Percentiles rank a stretch among this genome's conserved stretches.
Conservation (phyloP, 441 rosid genomes). For the Biscutella laevigata region DNA sequence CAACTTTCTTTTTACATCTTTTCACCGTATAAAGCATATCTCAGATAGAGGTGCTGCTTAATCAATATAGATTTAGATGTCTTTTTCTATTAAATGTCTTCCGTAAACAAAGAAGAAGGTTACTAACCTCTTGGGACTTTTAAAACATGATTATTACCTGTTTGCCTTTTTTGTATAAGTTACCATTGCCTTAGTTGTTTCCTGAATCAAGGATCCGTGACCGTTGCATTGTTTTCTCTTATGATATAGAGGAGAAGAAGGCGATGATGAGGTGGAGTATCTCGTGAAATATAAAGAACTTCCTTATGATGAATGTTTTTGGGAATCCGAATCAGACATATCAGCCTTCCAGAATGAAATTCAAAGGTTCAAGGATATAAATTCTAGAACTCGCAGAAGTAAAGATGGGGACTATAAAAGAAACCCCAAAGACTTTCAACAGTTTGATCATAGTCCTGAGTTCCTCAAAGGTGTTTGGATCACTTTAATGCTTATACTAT, state of each 20-base stretch:
- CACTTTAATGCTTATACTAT: not conserved
- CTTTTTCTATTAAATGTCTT: no score
- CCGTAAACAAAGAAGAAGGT: no score
- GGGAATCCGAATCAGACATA: conserved; percentile 83
- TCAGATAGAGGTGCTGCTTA: no score
- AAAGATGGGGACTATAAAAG: conserved; percentile 39
- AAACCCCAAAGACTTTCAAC: conserved; percentile 51
- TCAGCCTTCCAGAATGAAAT: conserved; percentile 73
- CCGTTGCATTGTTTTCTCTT: not conserved
- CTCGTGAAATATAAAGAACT: conserved; percentile 83
- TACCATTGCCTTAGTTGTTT: no score
- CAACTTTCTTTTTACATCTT: no score
- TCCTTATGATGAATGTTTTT: conserved; percentile 69
- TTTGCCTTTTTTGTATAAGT: no score
- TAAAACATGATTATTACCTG: no score
- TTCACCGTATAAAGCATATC: no score
- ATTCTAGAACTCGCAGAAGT: conserved; percentile 42
- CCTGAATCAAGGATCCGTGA: no score
- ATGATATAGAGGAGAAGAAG: conserved; percentile 58
- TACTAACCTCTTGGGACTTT: no score
- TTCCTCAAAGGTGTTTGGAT: conserved; percentile 86
- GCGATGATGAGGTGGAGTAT: conserved; percentile 63
- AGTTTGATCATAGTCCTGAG: conserved; percentile 59
- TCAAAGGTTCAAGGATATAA: conserved; percentile 53
- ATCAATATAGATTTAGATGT: no score